phyloP scores from a whole-genome alignment of 176 grass and related monocot genomes.

The Hordeum vulgare region MorexV3_pseudomolecules_assembly NC_058518.1:390011269-390011768 shows the following conservation, averaged over 20 bases:
- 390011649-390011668: conserved; percentile 77
- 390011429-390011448: conserved; percentile 79
- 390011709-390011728: not conserved
- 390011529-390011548: not conserved
- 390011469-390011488: not conserved
- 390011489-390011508: not conserved
- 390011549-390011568: conserved; percentile 37
- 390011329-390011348: conserved; percentile 84
- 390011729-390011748: not conserved
- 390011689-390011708: not conserved
- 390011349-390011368: conserved; percentile 88
- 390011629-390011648: conserved; percentile 80
- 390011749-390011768: not conserved
- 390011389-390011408: conserved; percentile 71
- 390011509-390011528: not conserved
- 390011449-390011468: conserved; percentile 68
- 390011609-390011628: conserved; percentile 78
- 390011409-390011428: conserved; percentile 93
- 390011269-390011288: conserved; percentile 84
- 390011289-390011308: conserved; percentile 74
- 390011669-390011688: conserved; percentile 50
- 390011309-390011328: conserved; percentile 73
- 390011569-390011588: conserved; percentile 83
- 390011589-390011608: conserved; percentile 94
- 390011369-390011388: conserved; percentile 47